Evolutionary conservation across 768 basidiomycete species (phyloP).

Genomic region (Kondoa malvinella): DNA sequence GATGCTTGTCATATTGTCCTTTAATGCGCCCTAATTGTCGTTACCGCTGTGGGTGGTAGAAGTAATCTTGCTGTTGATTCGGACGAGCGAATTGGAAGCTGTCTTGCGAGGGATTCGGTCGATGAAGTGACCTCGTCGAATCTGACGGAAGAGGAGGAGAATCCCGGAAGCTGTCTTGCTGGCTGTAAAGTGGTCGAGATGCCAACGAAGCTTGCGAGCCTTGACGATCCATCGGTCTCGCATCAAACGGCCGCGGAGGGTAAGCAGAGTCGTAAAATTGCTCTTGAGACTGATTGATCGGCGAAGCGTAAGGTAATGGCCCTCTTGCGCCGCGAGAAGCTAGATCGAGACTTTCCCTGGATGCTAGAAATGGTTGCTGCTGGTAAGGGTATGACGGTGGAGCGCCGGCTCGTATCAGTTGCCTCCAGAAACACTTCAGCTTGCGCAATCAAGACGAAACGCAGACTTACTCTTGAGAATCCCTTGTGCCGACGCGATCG

Average conservation of each 20-base stretch:
- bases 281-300: background rate
- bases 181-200: background rate
- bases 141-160: background rate
- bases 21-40: background rate
- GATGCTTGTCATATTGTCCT: background rate
- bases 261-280: background rate
- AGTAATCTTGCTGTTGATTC: background rate
- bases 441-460: no score
- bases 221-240: background rate
- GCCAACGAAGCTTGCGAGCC: background rate
- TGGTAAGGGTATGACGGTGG: background rate
- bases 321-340: background rate
- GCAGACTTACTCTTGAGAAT: background rate
- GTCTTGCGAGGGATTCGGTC: background rate
- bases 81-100: background rate
- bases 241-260: background rate
- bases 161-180: background rate
- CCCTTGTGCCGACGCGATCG: background rate
- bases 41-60: conserved; percentile 2
- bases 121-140: background rate
- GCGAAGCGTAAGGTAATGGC: background rate
- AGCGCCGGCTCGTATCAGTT: background rate
- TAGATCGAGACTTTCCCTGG: background rate
- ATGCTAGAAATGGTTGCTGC: background rate
- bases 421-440: no score